Base-by-base conservation (phyloP, 129 eudicot genomes). In the Helichrysum umbraculigerum region DNA sequence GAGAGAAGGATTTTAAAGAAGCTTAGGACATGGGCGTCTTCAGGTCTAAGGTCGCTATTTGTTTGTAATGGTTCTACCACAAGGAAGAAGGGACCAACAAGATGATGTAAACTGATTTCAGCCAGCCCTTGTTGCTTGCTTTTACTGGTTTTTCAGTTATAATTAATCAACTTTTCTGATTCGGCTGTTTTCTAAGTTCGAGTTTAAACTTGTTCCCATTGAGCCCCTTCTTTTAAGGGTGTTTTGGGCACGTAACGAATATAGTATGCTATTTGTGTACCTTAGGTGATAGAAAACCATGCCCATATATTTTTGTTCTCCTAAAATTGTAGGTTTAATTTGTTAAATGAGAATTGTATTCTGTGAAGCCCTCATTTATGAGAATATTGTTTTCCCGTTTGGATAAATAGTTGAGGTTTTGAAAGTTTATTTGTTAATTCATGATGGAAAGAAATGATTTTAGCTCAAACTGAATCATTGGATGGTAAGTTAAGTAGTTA, bases 1-100 rank as follows among this genome's bases (percentile, higher is more conserved):
- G 99, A 94, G 90, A 83, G 96, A 79, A 87, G 72, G 66, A 86
- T 94, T 39, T 78, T 94, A 35, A 81, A 85, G 83, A 94, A 83
- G 76, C 93, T 94, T 33, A 87, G 93, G 83, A 52, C 14, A 44
- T 88, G 76, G 83, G 91, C 93, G 52, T 72, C 83, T 66, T 69
- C 75, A 78, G 69, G 87, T 35, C 61, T 34, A 41, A 56, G 62
- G 52, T 19, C 8, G 54, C 57, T 47, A 32, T 50, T 35, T 59
- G 74, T 56, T 30, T 75, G 78, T 41, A 78, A 62, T 15, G 68
- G 80, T 32, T 68, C 35, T 57, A 59, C 64, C 22, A 62, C 54
- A 60, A 78, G 68, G 81, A 89, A 86, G 67, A 75, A 72, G 70
- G 6, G 61, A 75, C 32, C 81, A 17, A 66, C 71, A 68, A 52